phyloP scores from a whole-genome alignment of 2,329 filamentous ascomycete species.

The Fusarium aywerte region DNA sequence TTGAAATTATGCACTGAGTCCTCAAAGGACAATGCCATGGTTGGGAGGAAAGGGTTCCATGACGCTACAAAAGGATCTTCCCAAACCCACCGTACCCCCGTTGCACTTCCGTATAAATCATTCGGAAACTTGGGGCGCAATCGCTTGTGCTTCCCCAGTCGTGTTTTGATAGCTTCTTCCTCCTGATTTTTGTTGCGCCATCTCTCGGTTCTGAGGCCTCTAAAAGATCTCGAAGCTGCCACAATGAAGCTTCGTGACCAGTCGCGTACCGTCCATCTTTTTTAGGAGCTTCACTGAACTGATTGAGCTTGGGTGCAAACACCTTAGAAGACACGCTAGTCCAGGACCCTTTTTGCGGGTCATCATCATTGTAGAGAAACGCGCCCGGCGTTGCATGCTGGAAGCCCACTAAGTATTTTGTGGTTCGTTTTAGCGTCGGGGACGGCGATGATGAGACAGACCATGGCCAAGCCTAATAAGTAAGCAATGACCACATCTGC shows the following conservation, averaged over 20 bases:
- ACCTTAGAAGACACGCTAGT: conserved; percentile 31
- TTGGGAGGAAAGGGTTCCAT: conserved; percentile 33
- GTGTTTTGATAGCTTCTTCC: conserved; percentile 8
- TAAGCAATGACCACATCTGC: conserved; percentile 35
- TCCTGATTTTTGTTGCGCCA: conserved; percentile 18
- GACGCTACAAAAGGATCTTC: conserved; percentile 38
- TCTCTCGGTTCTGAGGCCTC: conserved; percentile 1
- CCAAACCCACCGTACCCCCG: conserved; percentile 29
- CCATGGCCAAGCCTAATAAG: conserved; percentile 15
- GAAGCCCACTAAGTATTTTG: conserved; percentile 32
- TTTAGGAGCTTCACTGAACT: conserved; percentile 10
- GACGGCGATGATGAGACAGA: conserved; percentile 38
- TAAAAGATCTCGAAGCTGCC: background rate
- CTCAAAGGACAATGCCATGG: conserved; percentile 28
- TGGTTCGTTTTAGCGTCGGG: conserved; percentile 44
- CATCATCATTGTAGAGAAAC: conserved; percentile 31
- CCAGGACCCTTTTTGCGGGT: conserved; percentile 35
- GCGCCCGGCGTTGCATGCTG: conserved; percentile 32
- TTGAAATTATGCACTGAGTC: conserved; percentile 29
- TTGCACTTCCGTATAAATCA: conserved; percentile 35
- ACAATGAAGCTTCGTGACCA: background rate
- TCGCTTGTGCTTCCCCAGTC: conserved; percentile 26
- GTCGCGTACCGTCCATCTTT: background rate
- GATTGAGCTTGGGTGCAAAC: conserved; percentile 17
- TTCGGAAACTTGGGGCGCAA: conserved; percentile 22